Conservation (phyloP, 2,329 filamentous ascomycete species). For the Exophiala calicioides region DNA sequence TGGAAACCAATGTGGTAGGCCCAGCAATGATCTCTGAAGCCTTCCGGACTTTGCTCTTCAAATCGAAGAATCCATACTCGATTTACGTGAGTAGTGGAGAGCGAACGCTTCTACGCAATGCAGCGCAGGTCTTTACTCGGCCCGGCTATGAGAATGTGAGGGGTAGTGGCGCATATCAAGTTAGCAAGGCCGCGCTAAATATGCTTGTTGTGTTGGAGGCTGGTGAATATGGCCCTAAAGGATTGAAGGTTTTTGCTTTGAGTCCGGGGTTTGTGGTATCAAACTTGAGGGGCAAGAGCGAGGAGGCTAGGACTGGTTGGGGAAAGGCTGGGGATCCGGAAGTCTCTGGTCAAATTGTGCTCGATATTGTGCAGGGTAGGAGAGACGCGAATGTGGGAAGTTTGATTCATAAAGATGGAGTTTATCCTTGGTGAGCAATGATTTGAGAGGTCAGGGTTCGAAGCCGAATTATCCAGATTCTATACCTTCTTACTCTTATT, state of each 20-base stretch:
- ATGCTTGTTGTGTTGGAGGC: slow-evolving; percentile 55
- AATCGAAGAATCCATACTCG: slow-evolving; percentile 33
- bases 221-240: slow-evolving; percentile 42
- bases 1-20: slow-evolving; percentile 43
- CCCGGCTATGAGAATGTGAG: slow-evolving; percentile 46
- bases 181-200: slow-evolving; percentile 43
- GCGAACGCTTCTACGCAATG: too few species aligned
- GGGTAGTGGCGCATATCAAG: slow-evolving; percentile 13
- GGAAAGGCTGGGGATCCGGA: slow-evolving; percentile 34
- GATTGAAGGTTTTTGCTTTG: slow-evolving; percentile 52
- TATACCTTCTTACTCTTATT: too few species aligned
- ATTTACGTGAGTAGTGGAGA: slow-evolving; percentile 40
- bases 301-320: slow-evolving; percentile 35
- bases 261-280: slow-evolving; percentile 52
- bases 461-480: too few species aligned
- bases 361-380: slow-evolving; percentile 44
- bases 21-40: slow-evolving; percentile 37
- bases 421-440: slow-evolving; percentile 24
- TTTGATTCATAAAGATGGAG: slow-evolving; percentile 18
- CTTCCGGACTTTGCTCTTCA: slow-evolving; percentile 38
- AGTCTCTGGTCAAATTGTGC: slow-evolving; percentile 43
- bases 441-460: too few species aligned
- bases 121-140: slow-evolving; percentile 36
- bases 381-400: slow-evolving; percentile 44
- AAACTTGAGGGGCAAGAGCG: slow-evolving; percentile 39